These are phyloP conservation scores for Macadamia integrifolia DNA, from an alignment of 164 flowering plant genomes.

Conservation along the genomic window DNA sequence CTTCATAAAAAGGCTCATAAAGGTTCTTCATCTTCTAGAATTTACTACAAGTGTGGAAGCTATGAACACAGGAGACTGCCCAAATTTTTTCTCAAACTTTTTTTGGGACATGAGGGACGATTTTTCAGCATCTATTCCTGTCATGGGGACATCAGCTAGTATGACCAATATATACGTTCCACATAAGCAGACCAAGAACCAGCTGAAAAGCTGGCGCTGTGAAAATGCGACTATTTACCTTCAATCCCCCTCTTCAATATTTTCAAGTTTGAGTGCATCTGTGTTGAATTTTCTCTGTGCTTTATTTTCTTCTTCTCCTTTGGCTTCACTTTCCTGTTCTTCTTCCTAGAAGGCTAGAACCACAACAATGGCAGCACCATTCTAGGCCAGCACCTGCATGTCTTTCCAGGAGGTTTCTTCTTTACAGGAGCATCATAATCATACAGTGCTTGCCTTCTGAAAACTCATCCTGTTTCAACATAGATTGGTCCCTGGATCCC, in stretches of 20 bases:
- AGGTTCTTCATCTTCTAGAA: not conserved
- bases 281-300: conserved; percentile 44
- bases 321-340: conserved; percentile 27
- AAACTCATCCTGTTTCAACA: conserved; percentile 80
- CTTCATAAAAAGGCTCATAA: not conserved
- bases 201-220: not conserved
- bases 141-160: conserved; percentile 1
- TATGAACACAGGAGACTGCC: conserved; percentile 59
- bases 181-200: not conserved
- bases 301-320: conserved; percentile 36
- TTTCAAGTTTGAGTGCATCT: conserved; percentile 54
- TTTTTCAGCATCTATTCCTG: conserved; percentile 47
- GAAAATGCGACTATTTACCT: conserved; percentile 29
- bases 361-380: conserved; percentile 65
- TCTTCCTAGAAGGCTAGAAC: conserved; percentile 27
- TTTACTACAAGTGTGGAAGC: conserved; percentile 46
- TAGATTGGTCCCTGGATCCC: conserved; percentile 80
- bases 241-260: conserved; percentile 57
- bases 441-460: conserved; percentile 71
- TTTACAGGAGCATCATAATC: conserved; percentile 69
- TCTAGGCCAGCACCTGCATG: conserved; percentile 74
- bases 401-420: conserved; percentile 50
- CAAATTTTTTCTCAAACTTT: conserved; percentile 60
- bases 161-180: not conserved
- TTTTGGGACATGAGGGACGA: conserved; percentile 34